These are phyloP conservation scores for Canna indica DNA, from an alignment of 176 grass and related monocot species.

Conservation along the genomic window DNA sequence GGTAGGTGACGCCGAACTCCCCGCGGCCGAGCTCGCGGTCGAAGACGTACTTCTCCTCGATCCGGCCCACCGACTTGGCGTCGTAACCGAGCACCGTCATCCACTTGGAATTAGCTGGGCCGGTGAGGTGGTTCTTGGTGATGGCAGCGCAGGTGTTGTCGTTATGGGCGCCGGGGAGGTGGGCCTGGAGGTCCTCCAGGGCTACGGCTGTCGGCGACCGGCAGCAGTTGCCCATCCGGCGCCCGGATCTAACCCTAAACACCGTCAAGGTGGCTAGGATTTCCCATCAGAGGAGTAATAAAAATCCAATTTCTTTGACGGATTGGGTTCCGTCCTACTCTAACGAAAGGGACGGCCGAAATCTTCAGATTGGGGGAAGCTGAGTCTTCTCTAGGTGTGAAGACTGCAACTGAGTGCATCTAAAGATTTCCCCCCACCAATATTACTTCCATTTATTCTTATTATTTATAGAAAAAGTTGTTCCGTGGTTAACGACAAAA, in stretches of 20 bases:
- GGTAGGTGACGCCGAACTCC: constrained; percentile 96
- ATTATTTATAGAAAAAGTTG: no score
- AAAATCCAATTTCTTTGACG: not conserved
- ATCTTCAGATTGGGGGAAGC: not conserved
- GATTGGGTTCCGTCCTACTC: not conserved
- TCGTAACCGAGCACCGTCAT: constrained; percentile 53
- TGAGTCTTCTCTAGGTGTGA: no score
- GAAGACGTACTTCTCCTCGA: constrained; percentile 77
- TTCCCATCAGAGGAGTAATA: not conserved
- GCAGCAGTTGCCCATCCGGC: constrained; percentile 79
- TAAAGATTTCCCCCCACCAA: no score
- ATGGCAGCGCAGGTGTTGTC: constrained; percentile 23
- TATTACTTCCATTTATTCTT: no score
- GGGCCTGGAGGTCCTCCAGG: constrained; percentile 81
- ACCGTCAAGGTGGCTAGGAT: not conserved
- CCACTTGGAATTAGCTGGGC: constrained; percentile 27
- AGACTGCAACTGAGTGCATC: no score
- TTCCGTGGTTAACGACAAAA: no score
- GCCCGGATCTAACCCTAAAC: not conserved
- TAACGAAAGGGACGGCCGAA: not conserved
- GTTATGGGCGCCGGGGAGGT: constrained; percentile 32
- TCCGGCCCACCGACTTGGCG: constrained; percentile 36
- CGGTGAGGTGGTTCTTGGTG: constrained; percentile 35
- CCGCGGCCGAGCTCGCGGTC: constrained; percentile 79
- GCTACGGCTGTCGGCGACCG: constrained; percentile 68